Percentiles rank a stretch among this genome's conserved stretches.
Conservation (phyloP, 805 yeast species). For the Schizosaccharomyces osmophilus region DNA sequence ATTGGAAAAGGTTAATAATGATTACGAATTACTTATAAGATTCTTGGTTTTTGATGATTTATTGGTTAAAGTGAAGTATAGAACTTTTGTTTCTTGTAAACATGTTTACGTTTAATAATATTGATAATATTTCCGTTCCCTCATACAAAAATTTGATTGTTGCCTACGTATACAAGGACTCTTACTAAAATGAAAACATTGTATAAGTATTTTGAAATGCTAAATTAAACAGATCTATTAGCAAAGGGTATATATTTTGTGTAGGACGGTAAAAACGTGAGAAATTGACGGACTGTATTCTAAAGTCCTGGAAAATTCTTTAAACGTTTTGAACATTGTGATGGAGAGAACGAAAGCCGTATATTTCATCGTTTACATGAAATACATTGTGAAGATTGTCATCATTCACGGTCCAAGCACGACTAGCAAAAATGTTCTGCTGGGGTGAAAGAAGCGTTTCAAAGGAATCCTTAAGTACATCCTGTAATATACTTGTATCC, state of each 20-base stretch:
- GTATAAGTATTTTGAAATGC: too few relatives aligned
- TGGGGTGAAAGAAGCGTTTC: slow-evolving; percentile 59
- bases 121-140: neutral
- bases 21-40: neutral
- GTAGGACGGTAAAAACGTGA: neutral
- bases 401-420: slow-evolving; percentile 40
- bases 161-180: too few relatives aligned
- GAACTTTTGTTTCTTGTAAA: neutral
- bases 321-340: slow-evolving; percentile 35
- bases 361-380: slow-evolving; percentile 71
- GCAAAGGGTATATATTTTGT: too few relatives aligned
- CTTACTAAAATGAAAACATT: too few relatives aligned
- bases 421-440: slow-evolving; percentile 52
- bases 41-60: neutral
- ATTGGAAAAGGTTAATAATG: neutral
- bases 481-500: slow-evolving; percentile 48
- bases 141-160: neutral
- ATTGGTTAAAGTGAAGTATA: neutral
- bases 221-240: too few relatives aligned
- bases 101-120: neutral
- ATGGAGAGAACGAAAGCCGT: slow-evolving; percentile 88
- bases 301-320: neutral
- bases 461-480: slow-evolving; percentile 45
- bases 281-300: neutral
- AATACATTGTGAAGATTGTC: slow-evolving; percentile 77